Evolutionary conservation across 345 rosid species (phyloP).

Genomic region (Reutealis trisperma): DNA sequence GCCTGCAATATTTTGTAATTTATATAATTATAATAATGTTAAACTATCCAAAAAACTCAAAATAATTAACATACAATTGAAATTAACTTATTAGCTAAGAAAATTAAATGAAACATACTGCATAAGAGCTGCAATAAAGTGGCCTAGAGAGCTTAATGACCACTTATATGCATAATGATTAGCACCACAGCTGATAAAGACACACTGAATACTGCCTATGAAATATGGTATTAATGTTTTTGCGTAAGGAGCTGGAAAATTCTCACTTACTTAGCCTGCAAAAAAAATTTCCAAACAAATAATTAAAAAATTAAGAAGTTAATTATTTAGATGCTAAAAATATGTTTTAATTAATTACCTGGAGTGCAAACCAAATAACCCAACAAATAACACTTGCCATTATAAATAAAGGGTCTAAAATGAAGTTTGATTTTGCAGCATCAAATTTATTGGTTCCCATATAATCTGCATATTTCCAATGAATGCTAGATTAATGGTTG

Average conservation of each 20-base stretch:
- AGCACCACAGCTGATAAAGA: constrained; percentile 38
- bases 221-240: constrained; percentile 68
- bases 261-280: constrained; percentile 59
- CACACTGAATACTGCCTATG: constrained; percentile 68
- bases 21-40: neutral
- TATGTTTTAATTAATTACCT: constrained; percentile 42
- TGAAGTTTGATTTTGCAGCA: too few species aligned
- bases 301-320: too few species aligned
- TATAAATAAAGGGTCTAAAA: too few species aligned
- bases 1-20: constrained; percentile 44
- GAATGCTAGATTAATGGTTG: too few species aligned
- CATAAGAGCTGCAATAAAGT: constrained; percentile 60
- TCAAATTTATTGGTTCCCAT: too few species aligned
- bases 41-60: too few species aligned
- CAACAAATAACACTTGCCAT: constrained; percentile 59
- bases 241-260: constrained; percentile 81
- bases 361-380: constrained; percentile 81
- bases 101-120: constrained; percentile 42
- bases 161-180: constrained; percentile 51
- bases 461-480: too few species aligned
- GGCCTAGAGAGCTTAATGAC: constrained; percentile 56
- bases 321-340: neutral
- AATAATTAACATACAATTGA: too few species aligned
- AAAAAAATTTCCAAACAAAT: neutral
- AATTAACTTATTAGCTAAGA: too few species aligned